Conservation (phyloP, 306 rosid species). For the Lagenaria siceraria region DNA sequence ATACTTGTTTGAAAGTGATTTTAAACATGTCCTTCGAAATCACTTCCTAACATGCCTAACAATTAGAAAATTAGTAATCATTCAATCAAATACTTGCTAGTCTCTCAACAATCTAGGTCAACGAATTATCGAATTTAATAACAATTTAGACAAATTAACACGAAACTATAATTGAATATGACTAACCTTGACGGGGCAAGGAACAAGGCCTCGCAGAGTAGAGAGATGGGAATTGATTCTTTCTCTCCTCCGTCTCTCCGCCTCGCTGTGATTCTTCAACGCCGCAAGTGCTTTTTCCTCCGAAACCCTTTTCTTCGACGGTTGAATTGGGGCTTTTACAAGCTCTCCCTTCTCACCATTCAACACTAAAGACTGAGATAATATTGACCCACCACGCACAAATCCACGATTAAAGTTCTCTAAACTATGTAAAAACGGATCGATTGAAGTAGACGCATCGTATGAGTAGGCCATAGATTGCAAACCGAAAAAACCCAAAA, state of each 20-base stretch:
- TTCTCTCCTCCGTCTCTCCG: conserved; percentile 84
- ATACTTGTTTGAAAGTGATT: too few relatives aligned
- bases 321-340: conserved; percentile 32
- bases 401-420: conserved; percentile 16
- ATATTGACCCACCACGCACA: conserved; percentile 15
- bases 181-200: conserved; percentile 48
- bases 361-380: conserved; percentile 33
- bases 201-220: conserved; percentile 59
- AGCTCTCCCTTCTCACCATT: conserved; percentile 52
- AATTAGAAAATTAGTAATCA: neutral
- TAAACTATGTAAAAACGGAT: conserved; percentile 17
- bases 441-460: conserved; percentile 21
- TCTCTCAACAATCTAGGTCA: neutral
- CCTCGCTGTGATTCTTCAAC: conserved; percentile 75
- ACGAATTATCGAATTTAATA: neutral
- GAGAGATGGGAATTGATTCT: conserved; percentile 75
- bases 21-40: too few relatives aligned
- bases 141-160: neutral
- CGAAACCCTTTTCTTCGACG: conserved; percentile 37
- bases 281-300: conserved; percentile 61
- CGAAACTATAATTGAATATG: neutral
- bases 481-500: neutral
- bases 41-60: neutral
- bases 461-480: conserved; percentile 22
- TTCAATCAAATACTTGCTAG: neutral